A percentile compares a stretch with the other conserved stretches of the same genome.
phyloP scores from a whole-genome alignment of 2,329 filamentous ascomycete species.

The Chrysoporthe austroafricana region DNA sequence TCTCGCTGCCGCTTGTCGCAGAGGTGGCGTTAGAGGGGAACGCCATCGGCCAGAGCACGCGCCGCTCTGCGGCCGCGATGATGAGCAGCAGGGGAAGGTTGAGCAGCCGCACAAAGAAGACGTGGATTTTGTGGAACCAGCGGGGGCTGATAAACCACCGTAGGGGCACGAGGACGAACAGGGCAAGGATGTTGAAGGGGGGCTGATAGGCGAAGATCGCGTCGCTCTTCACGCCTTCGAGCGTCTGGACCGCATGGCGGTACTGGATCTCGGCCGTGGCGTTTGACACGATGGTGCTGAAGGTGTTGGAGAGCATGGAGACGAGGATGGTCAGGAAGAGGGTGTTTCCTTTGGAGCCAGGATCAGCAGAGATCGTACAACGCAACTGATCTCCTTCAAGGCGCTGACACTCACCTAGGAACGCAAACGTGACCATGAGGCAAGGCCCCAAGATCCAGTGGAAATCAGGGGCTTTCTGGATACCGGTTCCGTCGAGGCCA shows the following conservation, averaged over 20 bases:
- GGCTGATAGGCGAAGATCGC: slow-evolving; percentile 82
- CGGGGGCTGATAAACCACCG: slow-evolving; percentile 78
- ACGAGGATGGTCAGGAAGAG: slow-evolving; percentile 88
- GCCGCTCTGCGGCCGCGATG: slow-evolving; percentile 73
- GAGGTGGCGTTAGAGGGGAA: slow-evolving; percentile 26
- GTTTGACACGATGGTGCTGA: slow-evolving; percentile 76
- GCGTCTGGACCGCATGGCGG: slow-evolving; percentile 77
- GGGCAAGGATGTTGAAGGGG: slow-evolving; percentile 80
- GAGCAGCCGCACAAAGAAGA: slow-evolving; percentile 72
- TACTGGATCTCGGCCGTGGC: slow-evolving; percentile 85
- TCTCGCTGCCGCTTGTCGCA: slow-evolving; percentile 15
- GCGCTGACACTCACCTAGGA: slow-evolving; percentile 54
- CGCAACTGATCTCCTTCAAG: background rate
- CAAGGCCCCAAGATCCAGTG: slow-evolving; percentile 79
- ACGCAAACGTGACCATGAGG: slow-evolving; percentile 83
- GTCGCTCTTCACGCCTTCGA: slow-evolving; percentile 85
- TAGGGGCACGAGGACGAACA: slow-evolving; percentile 74
- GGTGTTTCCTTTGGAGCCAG: slow-evolving; percentile 62
- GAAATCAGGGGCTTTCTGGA: slow-evolving; percentile 67
- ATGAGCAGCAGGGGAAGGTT: slow-evolving; percentile 76
- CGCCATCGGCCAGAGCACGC: slow-evolving; percentile 61
- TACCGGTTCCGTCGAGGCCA: slow-evolving; percentile 74
- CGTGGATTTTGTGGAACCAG: slow-evolving; percentile 91
- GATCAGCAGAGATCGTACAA: background rate
- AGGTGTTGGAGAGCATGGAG: slow-evolving; percentile 84